Evolutionary conservation across 306 rosid species (phyloP).

Genomic region (Vigna radiata): DNA sequence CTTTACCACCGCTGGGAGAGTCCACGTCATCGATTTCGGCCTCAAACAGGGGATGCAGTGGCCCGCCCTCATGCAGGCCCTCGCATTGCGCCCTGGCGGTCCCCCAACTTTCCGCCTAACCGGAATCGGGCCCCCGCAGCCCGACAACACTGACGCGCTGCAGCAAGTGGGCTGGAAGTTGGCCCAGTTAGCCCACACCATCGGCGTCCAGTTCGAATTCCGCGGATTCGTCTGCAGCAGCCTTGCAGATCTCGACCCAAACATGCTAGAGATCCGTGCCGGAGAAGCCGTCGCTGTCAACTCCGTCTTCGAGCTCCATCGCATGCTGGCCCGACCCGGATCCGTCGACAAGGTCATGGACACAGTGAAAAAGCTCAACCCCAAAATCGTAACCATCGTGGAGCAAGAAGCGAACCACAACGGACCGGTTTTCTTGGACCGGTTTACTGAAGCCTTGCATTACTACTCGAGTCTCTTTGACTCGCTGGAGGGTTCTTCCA

Average conservation of each 20-base stretch:
- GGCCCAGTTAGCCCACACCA: conserved; percentile 66
- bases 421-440: conserved; percentile 68
- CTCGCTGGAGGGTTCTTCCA: conserved; percentile 68
- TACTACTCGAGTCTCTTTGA: conserved; percentile 83
- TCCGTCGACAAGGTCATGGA: conserved; percentile 62
- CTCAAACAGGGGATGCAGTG: conserved; percentile 91
- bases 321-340: conserved; percentile 62
- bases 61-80: conserved; percentile 91
- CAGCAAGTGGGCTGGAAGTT: conserved; percentile 80
- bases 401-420: conserved; percentile 88
- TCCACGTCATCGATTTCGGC: conserved; percentile 88
- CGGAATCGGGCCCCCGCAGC: conserved; percentile 81
- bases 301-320: conserved; percentile 81
- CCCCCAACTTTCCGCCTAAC: conserved; percentile 81
- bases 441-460: conserved; percentile 83
- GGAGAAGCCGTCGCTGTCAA: conserved; percentile 71
- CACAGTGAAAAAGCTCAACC: conserved; percentile 62
- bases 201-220: conserved; percentile 75
- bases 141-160: conserved; percentile 64
- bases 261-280: conserved; percentile 64
- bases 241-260: conserved; percentile 77
- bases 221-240: conserved; percentile 69
- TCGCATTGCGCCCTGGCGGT: conserved; percentile 78
- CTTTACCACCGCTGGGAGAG: conserved; percentile 57
- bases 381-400: conserved; percentile 69